Conservation (phyloP, 371 early-diverging fungal species). For the Mucor sp. region DNA sequence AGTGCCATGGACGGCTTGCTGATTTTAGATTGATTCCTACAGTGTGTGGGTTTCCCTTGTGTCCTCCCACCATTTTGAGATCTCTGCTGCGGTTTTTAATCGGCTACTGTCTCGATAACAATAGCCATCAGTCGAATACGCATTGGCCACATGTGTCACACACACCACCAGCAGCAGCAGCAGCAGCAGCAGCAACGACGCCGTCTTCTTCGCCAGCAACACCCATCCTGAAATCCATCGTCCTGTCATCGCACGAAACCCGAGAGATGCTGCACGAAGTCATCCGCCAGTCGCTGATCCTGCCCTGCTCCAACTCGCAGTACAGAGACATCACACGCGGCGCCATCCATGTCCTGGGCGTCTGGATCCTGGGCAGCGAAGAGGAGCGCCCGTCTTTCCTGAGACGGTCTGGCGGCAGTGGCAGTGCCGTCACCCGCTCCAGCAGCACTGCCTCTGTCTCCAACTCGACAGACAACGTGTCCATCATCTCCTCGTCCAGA, state of each 20-base stretch:
- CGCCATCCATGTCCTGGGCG: slow-evolving; percentile 72
- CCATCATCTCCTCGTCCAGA: neutral
- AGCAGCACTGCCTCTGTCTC: slow-evolving; percentile 40
- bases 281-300: slow-evolving; percentile 65
- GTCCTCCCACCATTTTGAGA: slow-evolving; percentile 76
- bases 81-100: slow-evolving; percentile 68
- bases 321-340: slow-evolving; percentile 70
- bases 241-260: slow-evolving; percentile 65
- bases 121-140: slow-evolving; percentile 13
- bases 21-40: too few relatives aligned
- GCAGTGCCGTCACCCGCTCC: slow-evolving; percentile 37
- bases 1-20: too few relatives aligned
- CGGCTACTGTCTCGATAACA: slow-evolving; percentile 62
- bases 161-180: too few relatives aligned
- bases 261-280: slow-evolving; percentile 80
- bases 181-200: slow-evolving; percentile 27
- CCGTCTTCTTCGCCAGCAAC: slow-evolving; percentile 70
- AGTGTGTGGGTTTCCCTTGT: slow-evolving; percentile 64
- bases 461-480: slow-evolving; percentile 6
- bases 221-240: slow-evolving; percentile 69
- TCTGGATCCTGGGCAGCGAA: slow-evolving; percentile 70
- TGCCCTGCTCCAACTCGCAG: slow-evolving; percentile 57
- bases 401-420: slow-evolving; percentile 42
- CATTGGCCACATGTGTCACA: slow-evolving; percentile 43
- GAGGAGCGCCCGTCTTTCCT: slow-evolving; percentile 70